Evolutionary conservation across 2,329 filamentous ascomycete genomes (phyloP).

Genomic region (Calonectria pseudoreteaudii): DNA sequence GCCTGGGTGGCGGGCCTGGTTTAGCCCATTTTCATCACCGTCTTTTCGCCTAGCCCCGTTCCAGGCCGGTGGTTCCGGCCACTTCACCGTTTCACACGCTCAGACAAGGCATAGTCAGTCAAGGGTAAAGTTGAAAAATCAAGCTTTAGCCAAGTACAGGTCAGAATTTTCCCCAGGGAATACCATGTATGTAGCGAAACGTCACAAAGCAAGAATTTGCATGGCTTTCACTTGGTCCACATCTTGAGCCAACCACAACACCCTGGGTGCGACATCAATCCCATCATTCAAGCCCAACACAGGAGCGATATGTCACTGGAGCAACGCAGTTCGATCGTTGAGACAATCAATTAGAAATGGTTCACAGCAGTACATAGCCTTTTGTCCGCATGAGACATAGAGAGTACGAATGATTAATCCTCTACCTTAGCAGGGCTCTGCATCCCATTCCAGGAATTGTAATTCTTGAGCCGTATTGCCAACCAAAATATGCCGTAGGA

Average conservation of each 20-base stretch:
- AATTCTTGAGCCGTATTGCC: background rate
- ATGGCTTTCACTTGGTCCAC: background rate
- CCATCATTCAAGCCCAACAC: background rate
- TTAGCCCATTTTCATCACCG: background rate
- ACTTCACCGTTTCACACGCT: background rate
- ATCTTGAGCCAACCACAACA: background rate
- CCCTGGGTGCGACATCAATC: background rate
- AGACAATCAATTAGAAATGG: background rate
- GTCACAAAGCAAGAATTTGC: background rate
- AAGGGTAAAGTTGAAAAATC: background rate
- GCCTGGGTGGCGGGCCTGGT: background rate
- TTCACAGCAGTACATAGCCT: background rate
- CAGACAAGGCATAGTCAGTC: background rate
- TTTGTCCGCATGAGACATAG: background rate
- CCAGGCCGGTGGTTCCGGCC: background rate
- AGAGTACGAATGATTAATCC: background rate
- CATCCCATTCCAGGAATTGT: background rate
- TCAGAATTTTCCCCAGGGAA: background rate
- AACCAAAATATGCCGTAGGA: background rate
- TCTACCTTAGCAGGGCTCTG: background rate
- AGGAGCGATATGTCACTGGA: background rate
- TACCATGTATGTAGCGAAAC: background rate
- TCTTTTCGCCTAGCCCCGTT: conserved; percentile 4
- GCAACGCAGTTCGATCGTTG: background rate
- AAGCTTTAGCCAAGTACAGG: background rate